phyloP scores from a whole-genome alignment of 129 eudicot genomes.

The Tagetes erecta region DNA sequence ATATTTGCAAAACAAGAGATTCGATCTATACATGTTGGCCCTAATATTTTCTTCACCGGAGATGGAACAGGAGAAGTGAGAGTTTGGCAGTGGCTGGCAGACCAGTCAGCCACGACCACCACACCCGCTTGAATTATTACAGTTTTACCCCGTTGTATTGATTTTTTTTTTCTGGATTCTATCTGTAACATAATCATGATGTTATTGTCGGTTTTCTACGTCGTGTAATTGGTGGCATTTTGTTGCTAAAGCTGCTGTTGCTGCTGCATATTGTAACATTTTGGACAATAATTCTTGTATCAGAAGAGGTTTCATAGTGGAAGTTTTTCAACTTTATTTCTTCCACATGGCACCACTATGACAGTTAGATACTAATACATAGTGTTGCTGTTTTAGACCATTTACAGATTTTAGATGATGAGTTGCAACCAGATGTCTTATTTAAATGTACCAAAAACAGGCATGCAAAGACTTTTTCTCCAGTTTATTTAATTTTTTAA shows the following conservation, averaged over 20 bases:
- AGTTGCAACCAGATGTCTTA: too few species aligned
- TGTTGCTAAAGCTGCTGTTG: not conserved
- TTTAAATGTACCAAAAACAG: too few species aligned
- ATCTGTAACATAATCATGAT: conserved; percentile 26
- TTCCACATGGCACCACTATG: not conserved
- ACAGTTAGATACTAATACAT: too few species aligned
- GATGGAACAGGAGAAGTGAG: conserved; percentile 89
- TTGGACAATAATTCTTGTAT: conserved; percentile 28
- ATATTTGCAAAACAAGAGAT: conserved; percentile 71
- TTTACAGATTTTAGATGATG: too few species aligned
- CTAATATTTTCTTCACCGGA: conserved; percentile 87
- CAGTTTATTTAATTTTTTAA: not conserved
- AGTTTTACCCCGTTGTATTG: conserved; percentile 22
- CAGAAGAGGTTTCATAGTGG: conserved; percentile 25
- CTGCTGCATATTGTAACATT: conserved; percentile 22
- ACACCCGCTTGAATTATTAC: conserved; percentile 31
- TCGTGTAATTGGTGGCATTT: not conserved
- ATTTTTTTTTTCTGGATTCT: not conserved
- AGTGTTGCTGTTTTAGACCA: too few species aligned
- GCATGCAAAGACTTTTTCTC: not conserved
- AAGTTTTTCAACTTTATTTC: conserved; percentile 14
- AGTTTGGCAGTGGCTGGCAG: conserved; percentile 86
- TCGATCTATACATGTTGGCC: conserved; percentile 73
- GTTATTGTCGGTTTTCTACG: not conserved
- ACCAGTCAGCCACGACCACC: conserved; percentile 41